phyloP scores from a whole-genome alignment of 2,329 filamentous ascomycete species.

The Hysterium pulicare region DNA sequence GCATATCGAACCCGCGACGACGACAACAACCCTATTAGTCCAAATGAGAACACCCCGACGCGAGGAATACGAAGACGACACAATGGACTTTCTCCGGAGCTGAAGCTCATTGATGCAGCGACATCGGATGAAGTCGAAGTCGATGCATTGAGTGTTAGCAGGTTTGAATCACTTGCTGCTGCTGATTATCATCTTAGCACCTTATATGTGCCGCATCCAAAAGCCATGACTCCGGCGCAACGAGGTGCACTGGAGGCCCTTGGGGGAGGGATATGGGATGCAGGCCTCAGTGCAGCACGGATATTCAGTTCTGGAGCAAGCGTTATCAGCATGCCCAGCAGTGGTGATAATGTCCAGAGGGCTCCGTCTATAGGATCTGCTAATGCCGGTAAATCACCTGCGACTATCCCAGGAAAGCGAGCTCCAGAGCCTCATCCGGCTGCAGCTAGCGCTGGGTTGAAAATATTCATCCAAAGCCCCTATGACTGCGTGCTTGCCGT shows the following conservation, averaged over 20 bases:
- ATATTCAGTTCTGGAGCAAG: conserved; percentile 87
- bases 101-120: conserved; percentile 84
- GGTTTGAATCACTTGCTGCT: conserved; percentile 79
- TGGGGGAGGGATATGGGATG: conserved; percentile 81
- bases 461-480: conserved; percentile 93
- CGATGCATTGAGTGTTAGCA: conserved; percentile 79
- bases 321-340: conserved; percentile 50
- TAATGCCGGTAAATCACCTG: conserved; percentile 27
- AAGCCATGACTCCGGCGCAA: conserved; percentile 59
- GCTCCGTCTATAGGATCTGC: conserved; percentile 31
- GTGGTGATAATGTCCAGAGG: conserved; percentile 35
- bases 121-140: conserved; percentile 82
- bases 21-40: conserved; percentile 58
- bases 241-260: conserved; percentile 74
- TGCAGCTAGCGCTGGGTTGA: conserved; percentile 56
- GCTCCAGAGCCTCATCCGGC: conserved; percentile 44
- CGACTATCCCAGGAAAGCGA: conserved; percentile 19
- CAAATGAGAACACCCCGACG: conserved; percentile 54
- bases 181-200: conserved; percentile 90
- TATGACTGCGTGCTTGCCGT: conserved; percentile 95
- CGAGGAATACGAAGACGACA: conserved; percentile 68
- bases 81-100: conserved; percentile 80
- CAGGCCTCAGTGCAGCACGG: conserved; percentile 78
- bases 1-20: conserved; percentile 79
- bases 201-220: conserved; percentile 69